Evolutionary conservation across 2,329 filamentous ascomycete species (phyloP), one percentile per base, ranked within the genome.

Genomic region (Talaromyces rugulosus): DNA sequence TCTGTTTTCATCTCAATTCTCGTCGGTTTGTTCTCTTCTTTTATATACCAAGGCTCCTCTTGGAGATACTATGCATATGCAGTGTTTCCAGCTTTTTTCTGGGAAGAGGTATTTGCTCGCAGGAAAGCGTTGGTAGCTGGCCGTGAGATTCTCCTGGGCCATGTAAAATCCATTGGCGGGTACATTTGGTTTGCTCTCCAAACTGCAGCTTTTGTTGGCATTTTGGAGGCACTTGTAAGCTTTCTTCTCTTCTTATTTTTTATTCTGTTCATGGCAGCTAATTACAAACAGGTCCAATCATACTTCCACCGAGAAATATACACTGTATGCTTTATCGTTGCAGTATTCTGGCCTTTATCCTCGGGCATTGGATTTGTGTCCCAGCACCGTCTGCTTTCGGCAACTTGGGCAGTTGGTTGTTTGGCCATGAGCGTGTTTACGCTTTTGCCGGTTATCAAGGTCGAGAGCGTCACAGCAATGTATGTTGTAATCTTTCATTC

Each of bases 281-380:
- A 64, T 60, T 63, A 30, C 18, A 42, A 52, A 27, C 61, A 95
- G 91, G 92, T 95, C 27, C 82, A 96, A 77, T 93, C 92, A 57
- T 99, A 99, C 74, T 96, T 96, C 61, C 85, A 94, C 68, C 88
- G 95, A 47, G 89, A 96, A 71, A 87, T 98, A 28, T 89, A 96
- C 68, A 96, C 94, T 0, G 79, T 86, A 0, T 85, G 94, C 61
- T 99, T 93, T 71, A 70, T 93, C 30, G 67, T 93, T 3, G 92
- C 86, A 3, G 85, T 88, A 0, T 81, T 90, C 51, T 99, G 93
- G 90, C 95, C 95, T 0, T 67, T 83, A 0, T 80, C 87, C 0
- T 90, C 95, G 67, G 94, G 95, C 0, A 70, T 83, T 30, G 81
- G 81, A 0, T 98, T 99, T 69, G 66, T 97, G 8, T 82, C 78